Evolutionary conservation across 495 filamentous ascomycete species (phyloP).

Genomic region (Penicillium cosmopolitanum): DNA sequence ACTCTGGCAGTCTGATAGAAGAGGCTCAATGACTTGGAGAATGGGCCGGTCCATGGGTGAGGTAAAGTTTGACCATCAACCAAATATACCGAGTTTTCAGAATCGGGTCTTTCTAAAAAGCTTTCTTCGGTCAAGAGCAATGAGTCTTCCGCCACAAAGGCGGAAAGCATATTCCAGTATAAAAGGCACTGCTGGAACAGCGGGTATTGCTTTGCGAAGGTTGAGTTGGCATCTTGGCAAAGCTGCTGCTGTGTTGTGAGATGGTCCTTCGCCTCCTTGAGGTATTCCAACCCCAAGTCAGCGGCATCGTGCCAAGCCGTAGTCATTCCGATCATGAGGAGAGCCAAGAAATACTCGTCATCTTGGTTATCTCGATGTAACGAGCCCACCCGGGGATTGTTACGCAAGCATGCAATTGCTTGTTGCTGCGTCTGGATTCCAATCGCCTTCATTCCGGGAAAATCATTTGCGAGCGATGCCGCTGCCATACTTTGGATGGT

Average conservation of each 20-base stretch:
- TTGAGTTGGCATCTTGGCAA: conserved; percentile 22
- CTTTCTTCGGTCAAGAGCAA: conserved; percentile 25
- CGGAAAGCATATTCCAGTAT: conserved; percentile 31
- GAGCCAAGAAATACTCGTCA: conserved; percentile 31
- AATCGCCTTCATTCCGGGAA: conserved; percentile 28
- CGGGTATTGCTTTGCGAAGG: conserved; percentile 30
- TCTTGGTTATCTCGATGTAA: conserved; percentile 24
- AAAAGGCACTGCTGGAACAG: conserved; percentile 31
- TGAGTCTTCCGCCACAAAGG: conserved; percentile 31
- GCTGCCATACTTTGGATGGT: conserved; percentile 34
- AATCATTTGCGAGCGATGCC: conserved; percentile 31
- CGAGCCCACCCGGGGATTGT: conserved; percentile 19
- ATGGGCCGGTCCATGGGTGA: conserved; percentile 31
- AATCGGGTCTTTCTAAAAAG: conserved; percentile 18
- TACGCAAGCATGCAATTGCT: conserved; percentile 30
- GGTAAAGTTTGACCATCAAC: conserved; percentile 29
- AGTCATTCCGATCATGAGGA: conserved; percentile 30
- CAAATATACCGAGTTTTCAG: conserved; percentile 26
- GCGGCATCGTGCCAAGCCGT: conserved; percentile 29
- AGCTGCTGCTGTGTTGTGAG: conserved; percentile 22
- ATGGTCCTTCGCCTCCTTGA: conserved; percentile 30
- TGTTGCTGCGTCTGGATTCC: conserved; percentile 32
- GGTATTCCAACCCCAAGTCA: conserved; percentile 27
- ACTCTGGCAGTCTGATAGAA: conserved; percentile 30
- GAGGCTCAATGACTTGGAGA: conserved; percentile 24